Evolutionary conservation across 2,329 filamentous ascomycete genomes (phyloP), one percentile per base, ranked within the genome.

Genomic region (Paecilomyces formosus): DNA sequence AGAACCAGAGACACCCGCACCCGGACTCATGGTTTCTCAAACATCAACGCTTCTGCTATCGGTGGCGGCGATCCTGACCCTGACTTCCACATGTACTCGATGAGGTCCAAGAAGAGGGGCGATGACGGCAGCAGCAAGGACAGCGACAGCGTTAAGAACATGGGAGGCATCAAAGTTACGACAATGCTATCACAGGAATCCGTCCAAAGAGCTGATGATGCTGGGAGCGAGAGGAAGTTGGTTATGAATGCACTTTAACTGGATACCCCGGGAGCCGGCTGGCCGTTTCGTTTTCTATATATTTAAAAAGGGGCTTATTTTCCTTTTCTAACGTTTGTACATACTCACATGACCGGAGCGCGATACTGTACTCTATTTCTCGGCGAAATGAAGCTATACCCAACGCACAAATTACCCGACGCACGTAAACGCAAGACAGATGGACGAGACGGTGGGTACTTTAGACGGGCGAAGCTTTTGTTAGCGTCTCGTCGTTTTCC

Each of bases 171-270:
- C 22, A 55, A 39, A 26, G 54, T 55, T n/a, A 55, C 54, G 33
- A 55, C 54, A 18, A 35, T 39, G 9, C 26, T 55, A 22, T 55
- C 54, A 28, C 54, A 55, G 15, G 30, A 55, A 33, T 55, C 54
- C 6, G 9, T 45, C 18, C 21, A 31, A 13, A n/a, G 33, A 39
- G 13, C 22, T 8, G 50, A 49, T 49, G 54, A 55, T 31, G n/a
- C 31, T 15, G 33, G 30, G 31, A 55, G 54, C 31, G 35, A 24
- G 31, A 21, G 21, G 35, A 26, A 55, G 33, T 49, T 55, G 31
- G 33, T 55, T 52, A 24, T 52, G 50, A 52, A 52, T 52, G 22
- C 50, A 28, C 26, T 52, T 24, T 52, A 52, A 52, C 3, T 52
- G 50, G 50, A 52, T 54, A 31, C 53, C 26, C 30, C 15, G 53